These are phyloP conservation scores for Turnera subulata DNA, from an alignment of 345 rosid genomes.

Conservation along the genomic window DNA sequence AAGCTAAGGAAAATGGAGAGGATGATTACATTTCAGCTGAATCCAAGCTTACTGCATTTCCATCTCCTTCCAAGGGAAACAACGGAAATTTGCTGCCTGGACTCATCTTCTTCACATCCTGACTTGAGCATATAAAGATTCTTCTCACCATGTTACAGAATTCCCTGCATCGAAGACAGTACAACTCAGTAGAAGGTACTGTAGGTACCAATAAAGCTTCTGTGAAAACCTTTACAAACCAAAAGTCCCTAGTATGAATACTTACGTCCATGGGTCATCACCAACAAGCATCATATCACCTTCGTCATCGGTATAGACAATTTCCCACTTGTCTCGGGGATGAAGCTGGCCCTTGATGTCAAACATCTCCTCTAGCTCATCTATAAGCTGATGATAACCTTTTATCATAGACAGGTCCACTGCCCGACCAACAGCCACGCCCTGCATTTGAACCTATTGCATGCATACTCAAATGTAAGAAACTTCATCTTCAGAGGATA, in stretches of 20 bases:
- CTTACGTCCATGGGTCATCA: slow-evolving; percentile 35
- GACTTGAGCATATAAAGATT: slow-evolving; percentile 25
- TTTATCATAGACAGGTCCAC: slow-evolving; percentile 24
- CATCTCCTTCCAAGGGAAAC: slow-evolving; percentile 13
- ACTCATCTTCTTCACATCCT: slow-evolving; percentile 30
- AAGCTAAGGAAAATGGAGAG: neutral
- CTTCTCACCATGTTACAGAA: slow-evolving; percentile 33
- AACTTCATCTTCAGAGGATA: slow-evolving; percentile 2
- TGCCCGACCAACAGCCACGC: slow-evolving; percentile 31
- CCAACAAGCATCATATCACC: slow-evolving; percentile 38
- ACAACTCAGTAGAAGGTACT: neutral
- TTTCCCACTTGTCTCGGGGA: slow-evolving; percentile 27
- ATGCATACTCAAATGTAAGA: slow-evolving; percentile 4
- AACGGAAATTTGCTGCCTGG: slow-evolving; percentile 25
- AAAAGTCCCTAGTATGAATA: neutral
- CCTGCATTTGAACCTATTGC: slow-evolving; percentile 33
- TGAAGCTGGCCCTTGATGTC: slow-evolving; percentile 25
- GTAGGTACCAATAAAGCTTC: too few species aligned
- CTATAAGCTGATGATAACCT: slow-evolving; percentile 27
- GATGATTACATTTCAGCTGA: slow-evolving; percentile 41
- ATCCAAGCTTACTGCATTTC: slow-evolving; percentile 42
- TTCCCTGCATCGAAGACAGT: slow-evolving; percentile 8
- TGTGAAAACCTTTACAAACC: neutral
- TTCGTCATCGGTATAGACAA: slow-evolving; percentile 32
- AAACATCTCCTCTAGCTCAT: slow-evolving; percentile 29